Evolutionary conservation across 345 rosid species (phyloP), one percentile per base, ranked within the genome.

Genomic region (Jatropha curcas): DNA sequence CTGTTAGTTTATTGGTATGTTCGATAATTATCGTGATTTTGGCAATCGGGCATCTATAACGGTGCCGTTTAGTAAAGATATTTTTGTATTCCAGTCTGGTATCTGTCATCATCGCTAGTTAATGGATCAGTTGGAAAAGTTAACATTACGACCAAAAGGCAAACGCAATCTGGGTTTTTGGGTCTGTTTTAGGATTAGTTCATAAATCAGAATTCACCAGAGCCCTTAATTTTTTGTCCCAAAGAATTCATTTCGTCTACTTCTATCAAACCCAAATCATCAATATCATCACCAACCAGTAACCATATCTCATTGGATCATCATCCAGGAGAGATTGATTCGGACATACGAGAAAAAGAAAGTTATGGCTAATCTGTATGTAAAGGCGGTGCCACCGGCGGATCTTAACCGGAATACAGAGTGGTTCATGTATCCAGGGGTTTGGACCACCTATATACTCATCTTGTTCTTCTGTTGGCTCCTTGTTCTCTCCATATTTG

Each of bases 371-470:
- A 82, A 71, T 65, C 65, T 92, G 84, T 92, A 92, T 67, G 95
- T 92, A 20, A 77, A 81, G 80, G 93, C 93, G 63, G 79, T 78
- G 79, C 89, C 89, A 72, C 79, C 97, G 77, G 82, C 95, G 85
- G 97, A 92, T 88, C 90, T 90, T 83, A 92, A 92, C 74, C 73
- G 80, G 86, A 92, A 92, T 80, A 92, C 95, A n/a, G 95, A 88
- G 83, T 91, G 91, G 94, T 91, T 91, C 89, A 88, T 88, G 79
- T 91, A 89, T 66, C 92, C 97, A 0, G 97, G 95, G 2, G 97
- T 92, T 0, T 92, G 97, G 97, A 90, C 93, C 1, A 80, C 92
- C 33, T 92, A 90, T 64, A 85, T 92, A 37, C 85, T 87, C 25
- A 82, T 90, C 74, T 73, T 92, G 45, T 92, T 92, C 86, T 88